These are phyloP conservation scores for Phytophthora citricola DNA, from an alignment of 352 stramenopile species.

Conservation along the genomic window DNA sequence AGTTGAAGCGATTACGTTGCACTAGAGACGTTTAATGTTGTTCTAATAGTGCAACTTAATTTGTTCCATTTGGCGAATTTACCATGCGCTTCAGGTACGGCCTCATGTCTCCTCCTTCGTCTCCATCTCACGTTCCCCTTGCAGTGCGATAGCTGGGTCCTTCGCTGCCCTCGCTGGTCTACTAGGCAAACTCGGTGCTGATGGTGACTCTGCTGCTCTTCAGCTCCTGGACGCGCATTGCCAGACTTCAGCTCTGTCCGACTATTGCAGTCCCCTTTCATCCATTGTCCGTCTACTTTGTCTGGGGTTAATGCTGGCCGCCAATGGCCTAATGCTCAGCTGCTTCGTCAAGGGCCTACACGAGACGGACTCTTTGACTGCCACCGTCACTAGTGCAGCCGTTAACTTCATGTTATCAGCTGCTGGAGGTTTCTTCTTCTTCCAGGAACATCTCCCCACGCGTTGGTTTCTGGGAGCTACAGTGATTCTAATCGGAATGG, in stretches of 20 bases:
- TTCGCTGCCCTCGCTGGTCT: slow-evolving; percentile 63
- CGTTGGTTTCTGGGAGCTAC: slow-evolving; percentile 83
- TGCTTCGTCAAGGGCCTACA: slow-evolving; percentile 86
- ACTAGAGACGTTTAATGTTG: not conserved
- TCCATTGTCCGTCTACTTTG: slow-evolving; percentile 52
- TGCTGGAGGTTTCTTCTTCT: slow-evolving; percentile 60
- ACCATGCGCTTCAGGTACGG: slow-evolving; percentile 25
- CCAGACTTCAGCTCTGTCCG: slow-evolving; percentile 14
- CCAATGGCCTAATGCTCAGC: slow-evolving; percentile 80
- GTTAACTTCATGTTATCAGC: slow-evolving; percentile 88
- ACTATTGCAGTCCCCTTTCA: slow-evolving; percentile 23
- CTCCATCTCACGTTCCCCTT: not conserved
- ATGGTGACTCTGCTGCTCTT: slow-evolving; percentile 36
- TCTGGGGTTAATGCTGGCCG: slow-evolving; percentile 73
- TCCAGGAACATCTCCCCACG: slow-evolving; percentile 69
- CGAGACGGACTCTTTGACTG: slow-evolving; percentile 87
- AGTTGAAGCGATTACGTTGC: not conserved
- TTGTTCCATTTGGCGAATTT: not conserved
- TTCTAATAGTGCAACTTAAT: not conserved
- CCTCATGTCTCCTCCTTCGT: not conserved
- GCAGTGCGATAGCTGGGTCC: slow-evolving; percentile 61
- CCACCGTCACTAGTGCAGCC: slow-evolving; percentile 81
- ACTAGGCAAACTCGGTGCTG: slow-evolving; percentile 65
- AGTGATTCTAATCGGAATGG: slow-evolving; percentile 77
- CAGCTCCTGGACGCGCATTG: slow-evolving; percentile 36